Conservation (phyloP, 2,329 filamentous ascomycete genomes). For the Aspergillus tanneri region DNA sequence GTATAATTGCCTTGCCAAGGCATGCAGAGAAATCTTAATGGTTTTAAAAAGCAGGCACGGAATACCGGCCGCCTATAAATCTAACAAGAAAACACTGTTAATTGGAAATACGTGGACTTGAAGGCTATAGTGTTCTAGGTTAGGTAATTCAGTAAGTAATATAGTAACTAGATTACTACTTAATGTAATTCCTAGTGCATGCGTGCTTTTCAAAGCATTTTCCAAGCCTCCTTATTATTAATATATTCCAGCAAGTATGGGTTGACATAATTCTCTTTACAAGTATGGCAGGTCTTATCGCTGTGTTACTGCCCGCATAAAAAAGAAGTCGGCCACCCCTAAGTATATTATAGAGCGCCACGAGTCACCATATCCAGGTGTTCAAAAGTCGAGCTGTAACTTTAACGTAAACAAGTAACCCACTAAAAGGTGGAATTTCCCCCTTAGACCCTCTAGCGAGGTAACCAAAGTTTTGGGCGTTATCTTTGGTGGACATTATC, state of each 20-base stretch:
- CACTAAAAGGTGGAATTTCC: too few species aligned
- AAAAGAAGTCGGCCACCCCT: constrained; percentile 19
- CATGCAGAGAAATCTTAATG: neutral
- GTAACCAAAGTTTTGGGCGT: too few species aligned
- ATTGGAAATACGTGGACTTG: neutral
- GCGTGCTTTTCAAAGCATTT: neutral
- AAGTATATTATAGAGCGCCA: constrained; percentile 19
- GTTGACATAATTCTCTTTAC: constrained; percentile 8
- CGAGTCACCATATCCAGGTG: constrained; percentile 25
- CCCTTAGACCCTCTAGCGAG: too few species aligned
- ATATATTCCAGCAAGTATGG: constrained; percentile 4
- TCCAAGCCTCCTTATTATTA: neutral
- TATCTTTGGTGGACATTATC: too few species aligned
- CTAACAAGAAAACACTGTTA: neutral
- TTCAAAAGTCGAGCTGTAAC: too few species aligned
- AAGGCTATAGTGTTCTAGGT: constrained; percentile 12
- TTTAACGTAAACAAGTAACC: too few species aligned
- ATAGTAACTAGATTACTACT: constrained; percentile 4
- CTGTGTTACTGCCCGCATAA: constrained; percentile 21
- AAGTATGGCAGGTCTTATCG: constrained; percentile 17
- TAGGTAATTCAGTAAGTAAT: constrained; percentile 8
- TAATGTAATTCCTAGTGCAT: neutral
- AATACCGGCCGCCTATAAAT: neutral
- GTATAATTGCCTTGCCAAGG: too few species aligned
- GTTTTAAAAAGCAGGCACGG: neutral